Percentiles rank a stretch among this genome's conserved stretches.
Conservation (phyloP, 108 stramenopile species). For the Hondaea fermentalgiana region DNA sequence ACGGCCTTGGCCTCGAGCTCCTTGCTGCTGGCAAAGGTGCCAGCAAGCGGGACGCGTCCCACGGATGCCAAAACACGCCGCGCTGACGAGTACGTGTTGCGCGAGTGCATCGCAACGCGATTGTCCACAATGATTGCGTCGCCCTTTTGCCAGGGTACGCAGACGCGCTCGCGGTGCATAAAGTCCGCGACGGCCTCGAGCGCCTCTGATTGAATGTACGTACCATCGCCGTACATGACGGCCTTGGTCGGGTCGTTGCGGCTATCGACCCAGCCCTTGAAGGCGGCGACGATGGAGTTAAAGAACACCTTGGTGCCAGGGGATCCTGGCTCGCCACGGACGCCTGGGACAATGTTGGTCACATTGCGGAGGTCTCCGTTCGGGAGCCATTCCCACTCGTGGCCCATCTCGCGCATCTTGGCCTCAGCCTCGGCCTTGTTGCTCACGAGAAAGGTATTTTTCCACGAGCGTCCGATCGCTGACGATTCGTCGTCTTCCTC, state of each 20-base stretch:
- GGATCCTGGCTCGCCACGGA: constrained; percentile 23
- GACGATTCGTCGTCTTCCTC: constrained; percentile 58
- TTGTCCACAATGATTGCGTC: constrained; percentile 69
- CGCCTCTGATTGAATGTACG: constrained; percentile 46
- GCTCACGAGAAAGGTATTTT: constrained; percentile 55
- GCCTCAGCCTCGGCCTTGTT: constrained; percentile 45
- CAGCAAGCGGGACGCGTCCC: neutral
- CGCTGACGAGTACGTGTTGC: constrained; percentile 56
- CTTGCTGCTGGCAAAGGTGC: neutral
- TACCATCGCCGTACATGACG: constrained; percentile 61
- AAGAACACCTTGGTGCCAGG: constrained; percentile 27
- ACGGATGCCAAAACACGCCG: constrained; percentile 40
- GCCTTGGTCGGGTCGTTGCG: constrained; percentile 64
- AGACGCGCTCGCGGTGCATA: constrained; percentile 58
- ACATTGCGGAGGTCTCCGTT: constrained; percentile 57
- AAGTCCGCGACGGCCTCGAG: constrained; percentile 54
- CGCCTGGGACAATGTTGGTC: constrained; percentile 58
- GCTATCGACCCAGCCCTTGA: constrained; percentile 62
- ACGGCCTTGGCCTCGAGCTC: neutral
- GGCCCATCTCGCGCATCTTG: constrained; percentile 52
- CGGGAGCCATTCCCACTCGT: constrained; percentile 58
- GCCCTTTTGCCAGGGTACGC: constrained; percentile 60
- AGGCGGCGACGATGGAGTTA: constrained; percentile 62
- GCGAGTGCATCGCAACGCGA: constrained; percentile 65
- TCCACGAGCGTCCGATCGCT: constrained; percentile 68